phyloP scores from a whole-genome alignment of 306 rosid species.

The Quercus engelmannii region DNA sequence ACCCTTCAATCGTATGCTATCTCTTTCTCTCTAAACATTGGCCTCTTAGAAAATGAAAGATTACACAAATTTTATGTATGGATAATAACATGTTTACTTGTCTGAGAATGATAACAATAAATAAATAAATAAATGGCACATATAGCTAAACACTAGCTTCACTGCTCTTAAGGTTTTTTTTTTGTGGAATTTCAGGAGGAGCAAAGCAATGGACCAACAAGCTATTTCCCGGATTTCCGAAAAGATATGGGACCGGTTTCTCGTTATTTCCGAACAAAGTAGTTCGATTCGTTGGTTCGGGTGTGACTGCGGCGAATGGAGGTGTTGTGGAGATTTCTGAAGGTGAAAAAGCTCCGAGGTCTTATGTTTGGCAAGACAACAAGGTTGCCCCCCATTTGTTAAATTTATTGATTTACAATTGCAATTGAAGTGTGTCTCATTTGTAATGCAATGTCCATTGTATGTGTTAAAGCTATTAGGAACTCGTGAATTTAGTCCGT shows the following conservation, averaged over 20 bases:
- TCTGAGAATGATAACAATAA: too few species aligned
- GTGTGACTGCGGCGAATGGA: conserved; percentile 27
- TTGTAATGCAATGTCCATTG: too few species aligned
- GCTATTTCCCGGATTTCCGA: conserved; percentile 30
- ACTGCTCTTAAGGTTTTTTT: too few species aligned
- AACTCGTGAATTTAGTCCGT: too few species aligned
- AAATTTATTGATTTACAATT: background rate
- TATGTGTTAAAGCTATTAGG: too few species aligned
- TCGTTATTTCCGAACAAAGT: conserved; percentile 29
- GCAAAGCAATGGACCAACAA: conserved; percentile 37
- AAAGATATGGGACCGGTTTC: conserved; percentile 26
- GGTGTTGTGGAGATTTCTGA: conserved; percentile 45
- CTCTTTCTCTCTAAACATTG: background rate
- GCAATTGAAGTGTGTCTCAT: background rate
- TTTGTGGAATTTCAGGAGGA: conserved; percentile 32
- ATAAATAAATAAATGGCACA: too few species aligned
- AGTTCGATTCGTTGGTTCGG: conserved; percentile 37
- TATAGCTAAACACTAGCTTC: too few species aligned
- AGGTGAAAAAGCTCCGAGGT: conserved; percentile 34
- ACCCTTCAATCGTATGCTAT: conserved; percentile 40
- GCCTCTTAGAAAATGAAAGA: background rate
- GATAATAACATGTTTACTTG: background rate
- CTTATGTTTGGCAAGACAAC: conserved; percentile 62
- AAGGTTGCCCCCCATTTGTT: conserved; percentile 40
- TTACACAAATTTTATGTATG: background rate